Base-by-base conservation (phyloP, 2,329 filamentous ascomycete genomes). In the Exophiala sideris region DNA sequence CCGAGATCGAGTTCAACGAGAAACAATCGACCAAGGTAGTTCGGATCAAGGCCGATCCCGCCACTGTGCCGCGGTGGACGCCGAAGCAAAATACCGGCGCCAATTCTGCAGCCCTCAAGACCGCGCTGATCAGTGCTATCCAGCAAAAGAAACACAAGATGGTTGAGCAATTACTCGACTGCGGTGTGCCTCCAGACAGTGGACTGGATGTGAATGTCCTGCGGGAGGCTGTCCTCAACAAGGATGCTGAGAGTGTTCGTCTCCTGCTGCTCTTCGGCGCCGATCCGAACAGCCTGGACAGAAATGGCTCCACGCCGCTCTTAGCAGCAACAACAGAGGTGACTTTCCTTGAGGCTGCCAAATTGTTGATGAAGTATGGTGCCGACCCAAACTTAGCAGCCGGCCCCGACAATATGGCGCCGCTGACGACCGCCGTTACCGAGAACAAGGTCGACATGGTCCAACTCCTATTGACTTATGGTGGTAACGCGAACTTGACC, bases 321-420 rank as follows among this genome's bases (percentile, higher is more conserved):
- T 72, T 73, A 48, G 76, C 69, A 12, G 76, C 75, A 0, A 78
- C 77, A 2, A 78, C 77, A 2, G 80, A 79, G 60, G 76, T 75
- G 56, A 76, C 74, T 0, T 83, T 81, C 64, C 65, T 80, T 38
- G 79, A 81, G 18, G 82, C 78, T 2, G 81, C 83, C 0, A 78
- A 79, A 29, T 70, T 80, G 47, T 75, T 88, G 3, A 74, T 85
- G 60, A 85, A 86, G 68, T 86, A 87, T 57, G 82, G 83, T 9
- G 81, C 81, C 12, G 81, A 82, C 64, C 77, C 78, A 8, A 83
- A 83, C 63, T 71, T 80, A 42, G 68, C 72, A 1, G 71, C 74
- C 1, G 77, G 80, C 0, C 67, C 75, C 0, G 76, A 79, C 8
- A 67, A 74, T 3, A 82, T 85, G 57, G 78, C 80, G 1, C 79